phyloP scores from a whole-genome alignment of 306 rosid species.

The Prinsepia uniflora region DNA sequence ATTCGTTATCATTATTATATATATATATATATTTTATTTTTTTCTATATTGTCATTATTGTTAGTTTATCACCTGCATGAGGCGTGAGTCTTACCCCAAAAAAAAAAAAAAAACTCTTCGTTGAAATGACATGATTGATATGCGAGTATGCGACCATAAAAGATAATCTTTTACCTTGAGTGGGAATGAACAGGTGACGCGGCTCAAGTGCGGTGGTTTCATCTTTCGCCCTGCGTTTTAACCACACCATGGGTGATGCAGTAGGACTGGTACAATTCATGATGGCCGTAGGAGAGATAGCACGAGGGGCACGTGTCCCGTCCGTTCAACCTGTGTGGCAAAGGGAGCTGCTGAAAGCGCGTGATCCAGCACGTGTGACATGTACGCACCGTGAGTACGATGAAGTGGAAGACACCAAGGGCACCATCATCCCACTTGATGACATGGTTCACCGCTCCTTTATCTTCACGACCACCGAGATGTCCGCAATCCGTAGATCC shows the following conservation, averaged over 20 bases:
- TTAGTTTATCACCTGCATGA: no score
- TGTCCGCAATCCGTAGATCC: constrained; percentile 36
- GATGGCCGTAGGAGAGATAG: constrained; percentile 41
- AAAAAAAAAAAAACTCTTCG: no score
- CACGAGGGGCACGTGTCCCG: constrained; percentile 37
- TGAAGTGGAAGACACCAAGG: constrained; percentile 35
- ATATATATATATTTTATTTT: no score
- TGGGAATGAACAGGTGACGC: constrained; percentile 26
- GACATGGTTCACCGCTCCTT: constrained; percentile 51
- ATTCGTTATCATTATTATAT: no score
- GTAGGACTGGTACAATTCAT: constrained; percentile 46
- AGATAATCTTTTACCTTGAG: not conserved
- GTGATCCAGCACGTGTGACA: constrained; percentile 40
- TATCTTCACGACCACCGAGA: constrained; percentile 42
- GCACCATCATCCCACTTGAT: constrained; percentile 40
- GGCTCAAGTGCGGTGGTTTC: constrained; percentile 51
- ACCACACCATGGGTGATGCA: constrained; percentile 55
- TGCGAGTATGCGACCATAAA: no score
- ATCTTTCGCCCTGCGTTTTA: constrained; percentile 41
- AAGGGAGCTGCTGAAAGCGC: constrained; percentile 35
- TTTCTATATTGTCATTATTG: no score
- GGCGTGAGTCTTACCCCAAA: no score
- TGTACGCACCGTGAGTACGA: constrained; percentile 47
- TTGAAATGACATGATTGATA: no score
- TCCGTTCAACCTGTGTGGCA: constrained; percentile 37